Evolutionary conservation across 2,329 filamentous ascomycete species (phyloP).

Genomic region (Pestalotiopsis sp.): DNA sequence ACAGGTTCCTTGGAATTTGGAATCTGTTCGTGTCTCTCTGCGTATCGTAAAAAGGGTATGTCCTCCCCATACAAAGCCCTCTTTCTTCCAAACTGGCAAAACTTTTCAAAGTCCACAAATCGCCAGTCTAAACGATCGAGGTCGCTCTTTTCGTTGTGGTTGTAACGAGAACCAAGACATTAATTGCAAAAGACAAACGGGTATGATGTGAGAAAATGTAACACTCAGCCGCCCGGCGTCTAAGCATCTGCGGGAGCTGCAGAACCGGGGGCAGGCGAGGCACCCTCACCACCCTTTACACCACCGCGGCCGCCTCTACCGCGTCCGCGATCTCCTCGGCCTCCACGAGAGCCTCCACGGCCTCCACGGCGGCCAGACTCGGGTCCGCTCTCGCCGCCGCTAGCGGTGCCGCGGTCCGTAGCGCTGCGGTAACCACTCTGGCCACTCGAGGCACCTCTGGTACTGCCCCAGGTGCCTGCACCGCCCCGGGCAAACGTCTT

Average conservation of each 20-base stretch:
- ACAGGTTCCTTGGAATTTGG: background rate
- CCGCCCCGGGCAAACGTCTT: constrained; percentile 65
- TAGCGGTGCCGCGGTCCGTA: constrained; percentile 63
- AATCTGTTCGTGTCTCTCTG: background rate
- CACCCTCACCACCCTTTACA: constrained; percentile 59
- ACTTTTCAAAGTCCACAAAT: constrained; percentile 16
- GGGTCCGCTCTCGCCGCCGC: constrained; percentile 74
- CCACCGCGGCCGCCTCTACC: constrained; percentile 47
- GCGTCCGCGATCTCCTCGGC: constrained; percentile 59
- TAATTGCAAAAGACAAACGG: constrained; percentile 42
- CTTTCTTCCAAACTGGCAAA: constrained; percentile 14
- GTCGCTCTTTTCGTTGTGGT: constrained; percentile 10
- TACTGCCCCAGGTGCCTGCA: constrained; percentile 69
- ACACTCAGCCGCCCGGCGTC: background rate
- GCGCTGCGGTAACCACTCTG: constrained; percentile 83
- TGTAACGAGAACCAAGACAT: constrained; percentile 36
- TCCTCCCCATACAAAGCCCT: constrained; percentile 13
- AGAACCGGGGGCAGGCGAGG: constrained; percentile 56
- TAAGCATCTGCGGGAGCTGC: constrained; percentile 29
- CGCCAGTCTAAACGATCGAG: constrained; percentile 17
- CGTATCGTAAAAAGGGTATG: constrained; percentile 13
- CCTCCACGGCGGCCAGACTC: constrained; percentile 55
- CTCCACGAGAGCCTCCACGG: constrained; percentile 56
- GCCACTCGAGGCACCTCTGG: constrained; percentile 60
- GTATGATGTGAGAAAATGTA: constrained; percentile 9